These are phyloP conservation scores for Ustilago cynodontis DNA, from an alignment of 1,284 basidiomycete species.

Conservation along the genomic window DNA sequence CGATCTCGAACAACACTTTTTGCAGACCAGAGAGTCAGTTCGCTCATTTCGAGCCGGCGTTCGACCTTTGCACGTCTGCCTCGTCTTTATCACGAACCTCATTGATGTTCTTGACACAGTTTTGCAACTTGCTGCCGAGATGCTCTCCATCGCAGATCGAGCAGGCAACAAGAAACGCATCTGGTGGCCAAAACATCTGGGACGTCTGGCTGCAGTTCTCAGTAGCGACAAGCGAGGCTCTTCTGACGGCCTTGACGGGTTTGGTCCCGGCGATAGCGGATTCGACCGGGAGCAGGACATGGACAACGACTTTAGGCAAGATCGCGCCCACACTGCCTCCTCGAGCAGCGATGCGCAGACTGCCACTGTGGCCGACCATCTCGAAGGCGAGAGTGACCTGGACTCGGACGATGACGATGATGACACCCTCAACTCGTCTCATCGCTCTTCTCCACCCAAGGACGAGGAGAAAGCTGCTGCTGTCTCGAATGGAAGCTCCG, in stretches of 20 bases:
- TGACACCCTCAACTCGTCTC: not conserved
- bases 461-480: constrained; percentile 37
- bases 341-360: not conserved
- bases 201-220: constrained; percentile 71
- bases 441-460: not conserved
- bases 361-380: constrained; percentile 13
- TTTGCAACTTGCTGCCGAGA: constrained; percentile 72
- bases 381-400: constrained; percentile 22
- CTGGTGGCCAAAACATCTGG: constrained; percentile 74
- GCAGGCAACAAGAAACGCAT: constrained; percentile 71
- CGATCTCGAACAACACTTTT: constrained; percentile 35
- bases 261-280: constrained; percentile 28
- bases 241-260: constrained; percentile 29
- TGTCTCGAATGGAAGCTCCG: not conserved
- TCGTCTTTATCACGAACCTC: constrained; percentile 74
- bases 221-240: constrained; percentile 41
- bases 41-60: constrained; percentile 57
- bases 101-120: constrained; percentile 72
- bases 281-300: constrained; percentile 47
- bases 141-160: constrained; percentile 72
- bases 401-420: constrained; percentile 27
- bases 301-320: constrained; percentile 36
- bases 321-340: constrained; percentile 27
- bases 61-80: constrained; percentile 73
- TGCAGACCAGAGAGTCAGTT: constrained; percentile 36